A percentile compares a stretch with the other conserved stretches of the same genome.
These are phyloP conservation scores for Boechera stricta DNA, from an alignment of 345 rosid genomes.

Conservation along the genomic window DNA sequence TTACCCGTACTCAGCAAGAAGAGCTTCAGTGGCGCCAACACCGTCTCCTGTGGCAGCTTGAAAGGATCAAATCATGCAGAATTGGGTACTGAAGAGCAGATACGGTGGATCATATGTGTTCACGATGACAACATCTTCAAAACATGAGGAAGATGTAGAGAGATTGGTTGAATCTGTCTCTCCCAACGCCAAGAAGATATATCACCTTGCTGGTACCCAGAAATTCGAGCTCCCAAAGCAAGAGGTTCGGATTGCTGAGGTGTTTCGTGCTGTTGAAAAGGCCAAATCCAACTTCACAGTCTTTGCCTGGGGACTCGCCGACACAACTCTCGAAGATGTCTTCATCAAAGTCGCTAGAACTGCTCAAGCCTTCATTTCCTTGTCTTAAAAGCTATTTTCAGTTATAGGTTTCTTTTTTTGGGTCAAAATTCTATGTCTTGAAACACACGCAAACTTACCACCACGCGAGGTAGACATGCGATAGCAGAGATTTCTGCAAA, in stretches of 20 bases:
- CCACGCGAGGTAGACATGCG: not conserved
- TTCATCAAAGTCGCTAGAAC: constrained; percentile 72
- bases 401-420: not conserved
- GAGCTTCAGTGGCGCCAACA: not conserved
- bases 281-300: constrained; percentile 77
- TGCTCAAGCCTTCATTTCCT: constrained; percentile 52
- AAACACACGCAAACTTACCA: constrained; percentile 1
- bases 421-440: not conserved
- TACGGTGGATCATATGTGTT: constrained; percentile 88
- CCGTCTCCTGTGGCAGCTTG: constrained; percentile 45
- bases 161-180: constrained; percentile 59
- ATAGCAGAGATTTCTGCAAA: not conserved
- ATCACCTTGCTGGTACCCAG: constrained; percentile 87
- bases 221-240: constrained; percentile 90
- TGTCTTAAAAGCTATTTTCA: constrained; percentile 30
- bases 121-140: constrained; percentile 71
- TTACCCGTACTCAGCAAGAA: not conserved
- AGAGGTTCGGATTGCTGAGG: constrained; percentile 70
- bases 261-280: constrained; percentile 73
- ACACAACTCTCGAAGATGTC: constrained; percentile 92
- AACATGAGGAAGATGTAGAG: constrained; percentile 70
- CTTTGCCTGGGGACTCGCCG: constrained; percentile 95
- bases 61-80: constrained; percentile 66
- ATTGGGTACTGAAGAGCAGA: constrained; percentile 67
- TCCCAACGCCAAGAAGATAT: constrained; percentile 67